These are phyloP conservation scores for Boletus sensibilis DNA, from an alignment of 768 basidiomycete genomes.

Conservation along the genomic window DNA sequence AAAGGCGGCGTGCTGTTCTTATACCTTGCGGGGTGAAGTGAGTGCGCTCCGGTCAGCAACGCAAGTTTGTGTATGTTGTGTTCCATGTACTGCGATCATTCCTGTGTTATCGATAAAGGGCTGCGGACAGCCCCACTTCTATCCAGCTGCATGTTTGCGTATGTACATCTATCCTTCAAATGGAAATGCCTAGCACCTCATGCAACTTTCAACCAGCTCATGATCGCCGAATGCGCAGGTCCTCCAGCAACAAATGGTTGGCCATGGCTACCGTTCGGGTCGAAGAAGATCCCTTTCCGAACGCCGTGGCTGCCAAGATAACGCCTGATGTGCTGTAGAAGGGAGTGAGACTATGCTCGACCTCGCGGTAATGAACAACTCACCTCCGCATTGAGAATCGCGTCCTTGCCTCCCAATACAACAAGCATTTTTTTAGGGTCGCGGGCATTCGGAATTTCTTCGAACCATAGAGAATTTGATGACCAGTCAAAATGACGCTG, in stretches of 20 bases:
- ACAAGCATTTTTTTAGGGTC: slow-evolving; percentile 68
- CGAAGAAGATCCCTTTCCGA: slow-evolving; percentile 61
- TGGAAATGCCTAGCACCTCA: slow-evolving; percentile 7
- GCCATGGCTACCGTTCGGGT: slow-evolving; percentile 63
- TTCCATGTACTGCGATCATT: slow-evolving; percentile 3
- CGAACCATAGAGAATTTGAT: slow-evolving; percentile 85
- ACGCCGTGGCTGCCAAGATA: slow-evolving; percentile 79
- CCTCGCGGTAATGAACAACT: slow-evolving; percentile 8
- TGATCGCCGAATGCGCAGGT: slow-evolving; percentile 52
- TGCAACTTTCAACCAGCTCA: slow-evolving; percentile 55
- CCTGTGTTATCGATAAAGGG: slow-evolving; percentile 24
- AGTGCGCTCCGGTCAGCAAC: neutral
- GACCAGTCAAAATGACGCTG: slow-evolving; percentile 85
- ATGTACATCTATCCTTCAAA: slow-evolving; percentile 10
- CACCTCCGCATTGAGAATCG: slow-evolving; percentile 73
- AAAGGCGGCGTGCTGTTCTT: slow-evolving; percentile 15
- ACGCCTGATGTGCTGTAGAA: slow-evolving; percentile 58
- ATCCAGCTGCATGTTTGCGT: neutral
- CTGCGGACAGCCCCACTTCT: neutral
- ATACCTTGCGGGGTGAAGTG: slow-evolving; percentile 10
- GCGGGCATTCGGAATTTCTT: slow-evolving; percentile 80
- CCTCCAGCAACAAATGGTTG: slow-evolving; percentile 54
- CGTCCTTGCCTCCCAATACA: slow-evolving; percentile 80
- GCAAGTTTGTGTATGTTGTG: slow-evolving; percentile 31
- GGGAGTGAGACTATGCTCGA: neutral